Evolutionary conservation across 1,284 basidiomycete species (phyloP).

Genomic region (Chondrostereum purpureum): DNA sequence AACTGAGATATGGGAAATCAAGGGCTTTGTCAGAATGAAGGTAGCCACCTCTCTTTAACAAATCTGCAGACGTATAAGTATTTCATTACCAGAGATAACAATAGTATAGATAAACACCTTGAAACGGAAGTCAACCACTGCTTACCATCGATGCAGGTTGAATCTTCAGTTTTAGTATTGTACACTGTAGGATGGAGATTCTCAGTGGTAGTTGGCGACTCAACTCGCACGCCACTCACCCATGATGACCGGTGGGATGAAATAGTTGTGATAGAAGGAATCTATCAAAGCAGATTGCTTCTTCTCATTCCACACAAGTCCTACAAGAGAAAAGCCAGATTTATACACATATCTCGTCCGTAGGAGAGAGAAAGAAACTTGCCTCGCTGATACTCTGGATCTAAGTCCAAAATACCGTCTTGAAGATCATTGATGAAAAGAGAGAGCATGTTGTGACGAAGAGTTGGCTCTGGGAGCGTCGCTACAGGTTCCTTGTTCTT

Average conservation of each 20-base stretch:
- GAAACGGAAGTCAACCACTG: conserved; percentile 1
- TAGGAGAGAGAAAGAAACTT: not conserved
- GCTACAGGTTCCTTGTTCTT: not conserved
- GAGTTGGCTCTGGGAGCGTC: not conserved
- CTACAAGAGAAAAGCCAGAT: not conserved
- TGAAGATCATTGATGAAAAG: not conserved
- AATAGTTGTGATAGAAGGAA: conserved; percentile 4
- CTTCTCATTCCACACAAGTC: conserved; percentile 4
- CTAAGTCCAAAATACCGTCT: not conserved
- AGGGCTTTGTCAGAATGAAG: not conserved
- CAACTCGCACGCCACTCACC: no score
- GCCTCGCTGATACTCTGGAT: conserved; percentile 7
- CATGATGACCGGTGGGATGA: conserved; percentile 1
- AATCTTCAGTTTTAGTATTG: not conserved
- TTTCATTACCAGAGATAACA: not conserved
- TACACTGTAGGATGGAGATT: not conserved
- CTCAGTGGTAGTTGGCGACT: no score
- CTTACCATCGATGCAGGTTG: conserved; percentile 3
- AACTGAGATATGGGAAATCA: not conserved
- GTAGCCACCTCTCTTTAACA: not conserved
- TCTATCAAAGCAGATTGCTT: conserved; percentile 2
- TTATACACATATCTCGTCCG: no score
- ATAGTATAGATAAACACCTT: not conserved
- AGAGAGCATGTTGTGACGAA: not conserved
- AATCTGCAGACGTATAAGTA: not conserved